Conservation (phyloP, 371 early-diverging fungal species). For the Mortierella sp. region DNA sequence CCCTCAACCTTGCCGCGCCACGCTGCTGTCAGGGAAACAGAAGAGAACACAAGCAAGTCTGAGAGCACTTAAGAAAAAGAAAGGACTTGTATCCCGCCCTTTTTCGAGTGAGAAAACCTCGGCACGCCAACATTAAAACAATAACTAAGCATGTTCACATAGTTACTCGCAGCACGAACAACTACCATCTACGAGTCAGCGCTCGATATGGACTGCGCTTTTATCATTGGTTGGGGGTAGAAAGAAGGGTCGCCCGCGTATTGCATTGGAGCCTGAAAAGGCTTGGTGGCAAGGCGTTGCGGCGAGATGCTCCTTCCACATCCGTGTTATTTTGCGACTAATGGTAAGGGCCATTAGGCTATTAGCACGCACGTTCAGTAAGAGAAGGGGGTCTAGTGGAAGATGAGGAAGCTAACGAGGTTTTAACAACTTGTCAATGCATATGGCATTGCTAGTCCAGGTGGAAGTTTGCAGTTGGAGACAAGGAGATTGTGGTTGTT, state of each 20-base stretch:
- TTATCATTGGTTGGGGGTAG: neutral
- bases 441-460: neutral
- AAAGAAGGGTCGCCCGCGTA: neutral
- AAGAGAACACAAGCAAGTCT: neutral
- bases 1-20: neutral
- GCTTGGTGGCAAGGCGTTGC: neutral
- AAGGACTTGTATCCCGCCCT: neutral
- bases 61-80: neutral
- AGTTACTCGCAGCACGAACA: neutral
- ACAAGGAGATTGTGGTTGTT: neutral
- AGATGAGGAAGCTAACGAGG: neutral
- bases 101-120: neutral
- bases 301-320: neutral
- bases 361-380: neutral
- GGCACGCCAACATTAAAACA: neutral
- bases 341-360: neutral
- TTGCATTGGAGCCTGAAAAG: neutral
- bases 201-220: neutral
- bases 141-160: neutral
- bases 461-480: neutral
- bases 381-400: neutral
- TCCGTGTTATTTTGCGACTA: neutral
- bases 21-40: constrained; percentile 1
- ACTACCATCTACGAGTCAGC: neutral
- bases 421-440: neutral